Conservation (phyloP, 1,284 basidiomycete species). For the Schizophyllum commune region DNA sequence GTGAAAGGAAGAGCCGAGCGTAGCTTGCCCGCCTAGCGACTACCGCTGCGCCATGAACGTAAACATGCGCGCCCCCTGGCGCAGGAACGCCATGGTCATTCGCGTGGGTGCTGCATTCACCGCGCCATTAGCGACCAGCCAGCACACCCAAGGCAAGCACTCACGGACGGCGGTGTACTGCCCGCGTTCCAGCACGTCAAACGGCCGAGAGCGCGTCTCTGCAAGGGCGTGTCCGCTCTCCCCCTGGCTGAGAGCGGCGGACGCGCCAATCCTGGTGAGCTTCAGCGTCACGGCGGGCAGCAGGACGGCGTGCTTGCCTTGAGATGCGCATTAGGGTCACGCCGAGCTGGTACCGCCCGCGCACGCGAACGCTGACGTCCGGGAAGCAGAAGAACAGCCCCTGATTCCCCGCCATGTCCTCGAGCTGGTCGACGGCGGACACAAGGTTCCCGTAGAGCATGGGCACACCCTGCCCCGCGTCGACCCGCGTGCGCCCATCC, state of each 20-base stretch:
- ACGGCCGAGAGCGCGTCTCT: no score
- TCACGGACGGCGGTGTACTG: constrained; percentile 23
- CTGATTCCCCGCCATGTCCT: constrained; percentile 68
- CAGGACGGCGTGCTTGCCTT: no score
- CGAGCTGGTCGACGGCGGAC: constrained; percentile 68
- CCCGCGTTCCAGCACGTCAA: no score
- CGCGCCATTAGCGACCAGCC: constrained; percentile 10
- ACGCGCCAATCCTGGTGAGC: no score
- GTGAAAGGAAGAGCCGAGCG: no score
- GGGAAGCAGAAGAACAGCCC: constrained; percentile 86
- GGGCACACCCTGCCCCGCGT: constrained; percentile 36
- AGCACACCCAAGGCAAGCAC: constrained; percentile 9
- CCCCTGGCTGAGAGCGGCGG: no score
- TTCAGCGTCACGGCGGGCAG: no score
- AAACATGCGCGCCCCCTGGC: constrained; percentile 68
- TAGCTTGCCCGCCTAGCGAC: no score
- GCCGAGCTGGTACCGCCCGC: constrained; percentile 70
- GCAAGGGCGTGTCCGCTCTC: no score
- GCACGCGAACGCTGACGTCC: constrained; percentile 76
- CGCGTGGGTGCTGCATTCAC: constrained; percentile 41
- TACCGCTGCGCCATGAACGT: no score
- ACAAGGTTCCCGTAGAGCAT: constrained; percentile 80
- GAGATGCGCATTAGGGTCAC: constrained; percentile 64
- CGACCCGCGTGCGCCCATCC: constrained; percentile 44
- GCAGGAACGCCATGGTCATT: constrained; percentile 60